Conservation (phyloP, 306 rosid genomes). For the Hylodesmum podocarpum region DNA sequence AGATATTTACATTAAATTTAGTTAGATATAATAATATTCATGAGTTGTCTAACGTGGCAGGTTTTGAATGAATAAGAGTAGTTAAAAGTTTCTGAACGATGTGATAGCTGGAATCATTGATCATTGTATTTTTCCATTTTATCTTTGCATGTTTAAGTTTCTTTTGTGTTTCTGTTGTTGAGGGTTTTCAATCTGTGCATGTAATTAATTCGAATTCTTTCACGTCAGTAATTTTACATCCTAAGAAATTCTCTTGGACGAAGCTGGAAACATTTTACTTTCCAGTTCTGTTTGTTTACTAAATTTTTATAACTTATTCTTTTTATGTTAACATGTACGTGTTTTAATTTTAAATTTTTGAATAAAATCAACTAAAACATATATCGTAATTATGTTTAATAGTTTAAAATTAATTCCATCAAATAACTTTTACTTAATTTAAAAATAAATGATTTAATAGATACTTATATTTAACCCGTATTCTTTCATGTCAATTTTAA, state of each 20-base stretch:
- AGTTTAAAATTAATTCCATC: no score
- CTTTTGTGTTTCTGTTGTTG: not conserved
- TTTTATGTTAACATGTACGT: not conserved
- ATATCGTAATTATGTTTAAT: not conserved
- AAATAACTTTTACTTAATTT: no score
- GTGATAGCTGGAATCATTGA: conserved; percentile 4
- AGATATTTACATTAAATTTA: not conserved
- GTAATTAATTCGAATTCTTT: not conserved
- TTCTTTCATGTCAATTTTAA: not conserved
- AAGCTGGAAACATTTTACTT: not conserved
- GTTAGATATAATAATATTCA: not conserved
- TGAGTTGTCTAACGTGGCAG: not conserved
- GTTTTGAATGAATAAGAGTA: not conserved
- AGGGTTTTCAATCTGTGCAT: not conserved
- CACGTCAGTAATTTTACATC: not conserved
- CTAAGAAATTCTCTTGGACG: not conserved
- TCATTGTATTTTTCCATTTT: not conserved
- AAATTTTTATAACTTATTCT: not conserved
- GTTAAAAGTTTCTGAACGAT: not conserved
- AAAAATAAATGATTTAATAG: no score
- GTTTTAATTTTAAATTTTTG: not conserved
- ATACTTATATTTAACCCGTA: not conserved
- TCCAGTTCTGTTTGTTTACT: not conserved
- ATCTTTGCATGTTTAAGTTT: conserved; percentile 17
- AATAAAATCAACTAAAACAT: not conserved